Percentiles rank a stretch among this genome's conserved stretches.
Evolutionary conservation across 176 grass and related monocot species (phyloP).

Genomic region (Eragrostis curvula): DNA sequence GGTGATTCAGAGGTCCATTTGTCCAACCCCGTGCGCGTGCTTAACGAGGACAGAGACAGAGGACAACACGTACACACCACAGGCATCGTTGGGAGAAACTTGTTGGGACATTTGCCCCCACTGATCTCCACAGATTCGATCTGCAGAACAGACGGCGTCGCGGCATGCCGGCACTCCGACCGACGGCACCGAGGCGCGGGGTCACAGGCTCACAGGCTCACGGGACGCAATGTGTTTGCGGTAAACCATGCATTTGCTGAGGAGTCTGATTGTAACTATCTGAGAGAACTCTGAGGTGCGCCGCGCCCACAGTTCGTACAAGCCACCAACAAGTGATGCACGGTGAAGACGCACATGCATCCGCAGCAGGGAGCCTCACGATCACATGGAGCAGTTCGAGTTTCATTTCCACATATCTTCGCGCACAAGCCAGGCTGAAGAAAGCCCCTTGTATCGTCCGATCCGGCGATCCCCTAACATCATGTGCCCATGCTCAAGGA

Average conservation of each 20-base stretch:
- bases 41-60: not conserved
- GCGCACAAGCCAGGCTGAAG: not conserved
- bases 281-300: no score
- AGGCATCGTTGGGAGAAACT: not conserved
- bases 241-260: no score
- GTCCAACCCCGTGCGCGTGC: not conserved
- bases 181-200: not conserved
- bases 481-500: not conserved
- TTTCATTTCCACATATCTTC: not conserved
- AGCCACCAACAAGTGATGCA: no score
- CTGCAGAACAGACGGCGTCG: not conserved
- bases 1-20: not conserved
- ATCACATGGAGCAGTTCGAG: not conserved
- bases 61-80: not conserved
- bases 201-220: no score
- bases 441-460: no score
- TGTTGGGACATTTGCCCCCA: not conserved
- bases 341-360: no score
- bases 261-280: no score
- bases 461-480: no score
- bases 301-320: no score
- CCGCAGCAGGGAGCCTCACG: no score
- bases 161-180: not conserved
- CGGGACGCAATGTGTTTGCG: no score
- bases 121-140: not conserved